These are phyloP conservation scores for Beauveria asiatica DNA, from an alignment of 2,329 filamentous ascomycete genomes.

Conservation along the genomic window DNA sequence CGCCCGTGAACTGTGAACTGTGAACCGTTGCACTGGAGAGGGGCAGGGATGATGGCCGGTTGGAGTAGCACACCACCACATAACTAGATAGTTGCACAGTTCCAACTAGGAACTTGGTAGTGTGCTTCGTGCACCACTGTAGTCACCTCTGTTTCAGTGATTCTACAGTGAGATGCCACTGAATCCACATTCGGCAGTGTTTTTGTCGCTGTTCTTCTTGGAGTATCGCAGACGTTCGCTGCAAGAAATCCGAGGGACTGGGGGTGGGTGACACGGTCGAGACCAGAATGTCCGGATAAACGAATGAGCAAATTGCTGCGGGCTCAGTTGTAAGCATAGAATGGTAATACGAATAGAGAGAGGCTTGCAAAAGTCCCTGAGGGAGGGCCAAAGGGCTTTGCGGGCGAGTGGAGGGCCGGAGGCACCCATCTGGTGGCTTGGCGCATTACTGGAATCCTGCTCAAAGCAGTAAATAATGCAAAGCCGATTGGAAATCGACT, in stretches of 20 bases:
- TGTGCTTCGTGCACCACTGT: neutral
- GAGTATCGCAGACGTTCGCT: neutral
- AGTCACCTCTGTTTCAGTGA: neutral
- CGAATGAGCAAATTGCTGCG: neutral
- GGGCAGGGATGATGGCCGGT: neutral
- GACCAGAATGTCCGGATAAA: neutral
- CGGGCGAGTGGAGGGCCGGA: neutral
- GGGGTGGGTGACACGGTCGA: neutral
- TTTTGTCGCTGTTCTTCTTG: neutral
- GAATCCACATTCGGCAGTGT: neutral
- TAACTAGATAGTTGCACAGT: neutral
- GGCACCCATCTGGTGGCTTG: neutral
- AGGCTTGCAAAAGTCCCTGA: constrained; percentile 1
- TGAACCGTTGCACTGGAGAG: neutral
- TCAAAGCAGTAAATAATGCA: constrained; percentile 1
- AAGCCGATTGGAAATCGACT: neutral
- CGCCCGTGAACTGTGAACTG: neutral
- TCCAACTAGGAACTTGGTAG: neutral
- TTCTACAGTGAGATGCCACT: neutral
- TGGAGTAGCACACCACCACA: neutral
- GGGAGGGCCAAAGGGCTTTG: neutral
- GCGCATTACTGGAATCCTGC: neutral
- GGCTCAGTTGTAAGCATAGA: neutral
- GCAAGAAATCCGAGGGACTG: neutral
- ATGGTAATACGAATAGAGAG: too few species aligned